A percentile compares a stretch with the other conserved stretches of the same genome.
Evolutionary conservation across 2,329 filamentous ascomycete genomes (phyloP).

Genomic region (Xylaria sp.): DNA sequence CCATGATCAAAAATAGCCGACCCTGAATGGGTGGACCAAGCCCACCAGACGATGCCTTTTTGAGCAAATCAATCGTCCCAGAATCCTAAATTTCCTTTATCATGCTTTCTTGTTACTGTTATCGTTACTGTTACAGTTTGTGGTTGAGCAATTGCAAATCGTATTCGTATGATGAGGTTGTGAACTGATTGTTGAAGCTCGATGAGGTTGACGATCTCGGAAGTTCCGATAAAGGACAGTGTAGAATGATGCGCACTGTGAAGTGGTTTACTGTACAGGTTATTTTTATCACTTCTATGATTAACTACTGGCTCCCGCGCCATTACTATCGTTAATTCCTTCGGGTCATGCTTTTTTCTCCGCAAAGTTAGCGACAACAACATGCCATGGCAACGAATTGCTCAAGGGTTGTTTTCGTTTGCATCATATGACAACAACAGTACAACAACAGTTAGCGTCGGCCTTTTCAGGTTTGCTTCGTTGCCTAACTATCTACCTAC

Average conservation of each 20-base stretch:
- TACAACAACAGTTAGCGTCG: neutral
- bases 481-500: too few species aligned
- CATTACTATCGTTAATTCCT: slow-evolving; percentile 18
- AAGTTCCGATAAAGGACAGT: slow-evolving; percentile 20
- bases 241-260: slow-evolving; percentile 10
- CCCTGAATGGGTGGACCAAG: neutral
- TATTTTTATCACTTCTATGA: slow-evolving; percentile 13
- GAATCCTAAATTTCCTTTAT: slow-evolving; percentile 4
- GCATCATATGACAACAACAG: neutral
- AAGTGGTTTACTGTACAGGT: slow-evolving; percentile 10
- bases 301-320: neutral
- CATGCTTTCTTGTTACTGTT: slow-evolving; percentile 3
- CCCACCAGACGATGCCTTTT: slow-evolving; percentile 12
- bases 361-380: slow-evolving; percentile 1
- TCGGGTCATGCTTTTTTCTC: neutral
- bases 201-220: slow-evolving; percentile 9
- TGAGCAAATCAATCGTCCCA: slow-evolving; percentile 8
- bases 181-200: slow-evolving; percentile 4
- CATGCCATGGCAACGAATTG: slow-evolving; percentile 2
- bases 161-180: slow-evolving; percentile 3
- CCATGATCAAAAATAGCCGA: slow-evolving; percentile 41
- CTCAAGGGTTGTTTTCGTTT: slow-evolving; percentile 6
- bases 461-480: slow-evolving; percentile 1
- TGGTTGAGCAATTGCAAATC: slow-evolving; percentile 3
- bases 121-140: slow-evolving; percentile 1